Evolutionary conservation across 306 rosid genomes (phyloP), one percentile per base, ranked within the genome.

Genomic region (Potentilla sterilis): DNA sequence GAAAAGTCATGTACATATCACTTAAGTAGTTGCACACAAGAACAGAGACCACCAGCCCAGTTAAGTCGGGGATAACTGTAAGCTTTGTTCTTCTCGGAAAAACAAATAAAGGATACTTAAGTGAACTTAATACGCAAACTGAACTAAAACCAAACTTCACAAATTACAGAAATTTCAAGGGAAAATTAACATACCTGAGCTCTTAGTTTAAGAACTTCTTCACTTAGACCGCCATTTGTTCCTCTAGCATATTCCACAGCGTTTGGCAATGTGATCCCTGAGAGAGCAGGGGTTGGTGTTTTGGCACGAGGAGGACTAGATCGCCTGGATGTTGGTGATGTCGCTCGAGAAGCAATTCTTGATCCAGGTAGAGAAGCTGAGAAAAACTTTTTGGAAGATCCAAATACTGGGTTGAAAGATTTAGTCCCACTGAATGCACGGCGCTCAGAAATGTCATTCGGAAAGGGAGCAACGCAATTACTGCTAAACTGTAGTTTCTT

Each of bases 341-440:
- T 89, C 79, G 96, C 97, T 67, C 97, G 85, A 62, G 96, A 90
- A 72, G 86, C 90, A 78, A 92, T 88, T 89, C 93, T 92, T 72
- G 97, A 90, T 84, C 97, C 96, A 73, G 97, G 93, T 74, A 92
- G 89, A 73, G 96, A 92, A 84, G 96, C 96, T 47, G 93, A 92
- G 89, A 88, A 89, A 65, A 89, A 87, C 86, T 91, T 88, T 85
- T 92, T 92, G 38, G 96, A 89, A 47, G 96, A 86, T 46, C 93
- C 96, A 81, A 92, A 92, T 75, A 87, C 87, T 11, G 97, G 97
- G 75, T 88, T 89, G 51, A 92, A 83, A 76, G 90, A 87, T 81
- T 84, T 91, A 57, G 92, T 80, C 62, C 86, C 84, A 77, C 83
- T 88, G 69, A 80, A 48, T 24, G 88, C 81, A 48, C 88, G 90